Base-by-base conservation (phyloP, 176 grass and related monocot species). In the Saccharum spontaneum region DNA sequence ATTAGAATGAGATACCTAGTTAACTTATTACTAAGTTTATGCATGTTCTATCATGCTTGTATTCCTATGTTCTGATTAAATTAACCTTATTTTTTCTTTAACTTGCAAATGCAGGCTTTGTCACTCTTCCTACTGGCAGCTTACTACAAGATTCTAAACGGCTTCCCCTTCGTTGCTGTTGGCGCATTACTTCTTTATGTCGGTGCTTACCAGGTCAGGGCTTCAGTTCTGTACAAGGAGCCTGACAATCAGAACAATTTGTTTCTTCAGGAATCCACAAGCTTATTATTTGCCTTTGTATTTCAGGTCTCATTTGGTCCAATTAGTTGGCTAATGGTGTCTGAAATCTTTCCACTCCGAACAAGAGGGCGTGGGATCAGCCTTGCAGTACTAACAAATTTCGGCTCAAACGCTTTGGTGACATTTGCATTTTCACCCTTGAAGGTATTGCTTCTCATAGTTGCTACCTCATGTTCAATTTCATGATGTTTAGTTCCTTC, bases 281-380 rank as follows among this genome's bases (percentile, higher is more conserved):
- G 64, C 78, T 86, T 50, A 87, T 45, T 50, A 85, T 45, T 16
- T 38, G 12, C 40, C 70, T 41, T 69, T 70, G 13, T 75, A 16
- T 88, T 94, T 87, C 75, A 98, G 97, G 83, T 98, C 66, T 95
- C 93, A 0, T 98, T 98, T 88, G 97, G 97, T 67, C 97, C 97
- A 69, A 98, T 98, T 83, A 98, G 93, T 81, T 95, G 93, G 97
- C 78, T 98, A 66, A 95, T 98, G 93, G 97, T 95, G 17, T 98
- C 97, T n/a, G 97, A 98, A 86, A 94, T 98, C 69, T 98, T 98
- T 83, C 97, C 97, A 10, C 87, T 95, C 46, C 91, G 97, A 38
- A 95, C 97, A 82, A 95, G 97, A 89, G 97, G 97, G 10, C 91
- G 97, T 16, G 97, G 97, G 28, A 98, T 98, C 63, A 98, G 97